phyloP scores from a whole-genome alignment of 305 asterid genomes.

The Withania somnifera region DNA sequence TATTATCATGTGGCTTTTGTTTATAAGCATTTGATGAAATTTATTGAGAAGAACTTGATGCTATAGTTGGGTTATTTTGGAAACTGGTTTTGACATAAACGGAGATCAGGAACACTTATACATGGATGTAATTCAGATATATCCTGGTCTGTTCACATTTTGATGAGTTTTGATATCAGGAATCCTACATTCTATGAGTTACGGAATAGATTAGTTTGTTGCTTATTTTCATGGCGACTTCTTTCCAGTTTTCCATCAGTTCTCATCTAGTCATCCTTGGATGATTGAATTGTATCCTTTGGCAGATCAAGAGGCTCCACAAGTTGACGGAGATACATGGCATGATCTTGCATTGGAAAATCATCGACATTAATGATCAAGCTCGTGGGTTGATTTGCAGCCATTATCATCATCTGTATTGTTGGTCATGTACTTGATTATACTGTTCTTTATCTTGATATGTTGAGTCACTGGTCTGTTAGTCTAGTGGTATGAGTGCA shows the following conservation, averaged over 20 bases:
- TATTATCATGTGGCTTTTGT: neutral
- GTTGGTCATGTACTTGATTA: neutral
- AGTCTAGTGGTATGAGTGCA: neutral
- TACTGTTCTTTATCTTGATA: neutral
- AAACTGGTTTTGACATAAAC: neutral
- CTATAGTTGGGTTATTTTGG: neutral
- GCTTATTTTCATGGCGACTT: neutral
- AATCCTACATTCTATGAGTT: neutral
- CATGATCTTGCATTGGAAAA: slow-evolving; percentile 67
- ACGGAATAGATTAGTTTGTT: neutral
- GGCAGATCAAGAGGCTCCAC: slow-evolving; percentile 63
- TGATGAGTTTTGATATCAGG: neutral
- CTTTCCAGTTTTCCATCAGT: neutral
- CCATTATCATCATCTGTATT: neutral
- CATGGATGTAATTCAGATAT: neutral
- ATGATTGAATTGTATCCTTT: slow-evolving; percentile 2
- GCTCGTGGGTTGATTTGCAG: neutral
- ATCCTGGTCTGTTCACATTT: neutral
- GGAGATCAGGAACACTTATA: neutral
- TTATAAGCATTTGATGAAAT: neutral
- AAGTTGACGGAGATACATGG: slow-evolving; percentile 54
- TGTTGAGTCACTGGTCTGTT: neutral
- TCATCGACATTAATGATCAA: slow-evolving; percentile 12
- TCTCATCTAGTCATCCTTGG: neutral
- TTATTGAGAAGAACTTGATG: neutral